Conservation (phyloP, 345 rosid genomes). For the Lepidium africanum region DNA sequence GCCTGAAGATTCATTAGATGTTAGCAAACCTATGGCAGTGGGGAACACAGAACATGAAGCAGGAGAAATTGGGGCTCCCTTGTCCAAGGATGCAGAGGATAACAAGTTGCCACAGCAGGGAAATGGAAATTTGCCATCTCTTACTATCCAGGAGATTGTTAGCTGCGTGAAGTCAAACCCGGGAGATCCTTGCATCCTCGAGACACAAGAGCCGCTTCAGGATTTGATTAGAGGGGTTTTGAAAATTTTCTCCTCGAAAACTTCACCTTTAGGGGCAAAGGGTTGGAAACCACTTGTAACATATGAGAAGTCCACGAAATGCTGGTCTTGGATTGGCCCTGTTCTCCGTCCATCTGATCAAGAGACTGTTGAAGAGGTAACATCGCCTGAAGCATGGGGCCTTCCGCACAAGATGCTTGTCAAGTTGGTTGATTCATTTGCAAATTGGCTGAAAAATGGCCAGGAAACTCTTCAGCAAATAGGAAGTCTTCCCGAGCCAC, state of each 20-base stretch:
- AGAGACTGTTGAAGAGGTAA: slow-evolving; percentile 73
- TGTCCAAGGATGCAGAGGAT: slow-evolving; percentile 36
- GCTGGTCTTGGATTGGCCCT: slow-evolving; percentile 96
- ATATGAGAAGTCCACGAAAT: slow-evolving; percentile 68
- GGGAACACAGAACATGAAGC: slow-evolving; percentile 40
- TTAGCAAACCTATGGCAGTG: slow-evolving; percentile 42
- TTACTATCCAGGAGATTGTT: slow-evolving; percentile 87
- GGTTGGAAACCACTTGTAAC: slow-evolving; percentile 91
- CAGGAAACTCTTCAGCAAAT: slow-evolving; percentile 93
- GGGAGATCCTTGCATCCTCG: slow-evolving; percentile 88
- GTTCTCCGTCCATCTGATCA: slow-evolving; percentile 45
- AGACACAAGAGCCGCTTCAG: slow-evolving; percentile 93
- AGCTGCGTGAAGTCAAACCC: slow-evolving; percentile 82
- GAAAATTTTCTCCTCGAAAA: slow-evolving; percentile 79
- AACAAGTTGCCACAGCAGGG: slow-evolving; percentile 35
- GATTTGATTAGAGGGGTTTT: slow-evolving; percentile 95
- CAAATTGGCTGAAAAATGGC: slow-evolving; percentile 93
- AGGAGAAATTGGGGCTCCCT: slow-evolving; percentile 36
- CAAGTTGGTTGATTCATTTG: slow-evolving; percentile 94
- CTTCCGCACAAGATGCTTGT: slow-evolving; percentile 92
- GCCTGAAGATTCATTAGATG: slow-evolving; percentile 58
- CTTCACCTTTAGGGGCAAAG: slow-evolving; percentile 95
- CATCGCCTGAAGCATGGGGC: slow-evolving; percentile 95
- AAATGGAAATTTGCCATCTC: slow-evolving; percentile 48
- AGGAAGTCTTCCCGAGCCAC: slow-evolving; percentile 97